Evolutionary conservation across 2,329 filamentous ascomycete genomes (phyloP).

Genomic region (Falciphora oryzae): DNA sequence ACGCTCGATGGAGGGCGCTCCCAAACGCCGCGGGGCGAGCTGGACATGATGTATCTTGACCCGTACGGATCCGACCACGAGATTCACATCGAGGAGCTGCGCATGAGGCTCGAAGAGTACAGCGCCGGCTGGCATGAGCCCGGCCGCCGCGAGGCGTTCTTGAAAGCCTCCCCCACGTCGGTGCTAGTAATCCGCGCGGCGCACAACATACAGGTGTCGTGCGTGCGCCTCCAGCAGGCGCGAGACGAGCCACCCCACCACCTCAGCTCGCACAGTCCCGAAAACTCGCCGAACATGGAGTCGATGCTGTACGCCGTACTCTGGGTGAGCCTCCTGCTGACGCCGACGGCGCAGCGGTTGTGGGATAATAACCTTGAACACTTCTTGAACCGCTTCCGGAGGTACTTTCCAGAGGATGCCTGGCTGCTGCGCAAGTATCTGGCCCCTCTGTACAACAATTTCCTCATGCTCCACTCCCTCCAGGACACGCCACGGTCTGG

Average conservation of each 20-base stretch:
- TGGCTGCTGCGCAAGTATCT: constrained; percentile 65
- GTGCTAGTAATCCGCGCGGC: constrained; percentile 70
- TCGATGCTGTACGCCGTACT: constrained; percentile 64
- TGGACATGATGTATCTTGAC: constrained; percentile 66
- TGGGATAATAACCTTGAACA: constrained; percentile 59
- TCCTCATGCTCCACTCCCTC: constrained; percentile 24
- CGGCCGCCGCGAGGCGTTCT: constrained; percentile 40
- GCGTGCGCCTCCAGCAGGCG: constrained; percentile 35
- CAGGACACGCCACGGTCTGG: constrained; percentile 12
- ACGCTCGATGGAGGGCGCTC: constrained; percentile 50
- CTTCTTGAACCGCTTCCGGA: constrained; percentile 58
- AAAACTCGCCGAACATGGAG: constrained; percentile 50
- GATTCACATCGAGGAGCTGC: constrained; percentile 53
- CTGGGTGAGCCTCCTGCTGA: constrained; percentile 62
- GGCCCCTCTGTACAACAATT: constrained; percentile 52
- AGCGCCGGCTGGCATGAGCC: constrained; percentile 30
- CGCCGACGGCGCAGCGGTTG: constrained; percentile 38
- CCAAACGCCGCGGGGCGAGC: constrained; percentile 26
- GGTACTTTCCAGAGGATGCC: constrained; percentile 64
- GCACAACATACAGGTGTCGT: constrained; percentile 76
- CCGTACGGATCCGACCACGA: constrained; percentile 69
- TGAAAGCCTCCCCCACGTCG: constrained; percentile 57
- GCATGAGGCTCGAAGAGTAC: constrained; percentile 48
- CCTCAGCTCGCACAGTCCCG: constrained; percentile 30
- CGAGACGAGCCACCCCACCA: constrained; percentile 19